Evolutionary conservation across 371 early-diverging fungal species (phyloP).

Genomic region (Ordospora pajunii): DNA sequence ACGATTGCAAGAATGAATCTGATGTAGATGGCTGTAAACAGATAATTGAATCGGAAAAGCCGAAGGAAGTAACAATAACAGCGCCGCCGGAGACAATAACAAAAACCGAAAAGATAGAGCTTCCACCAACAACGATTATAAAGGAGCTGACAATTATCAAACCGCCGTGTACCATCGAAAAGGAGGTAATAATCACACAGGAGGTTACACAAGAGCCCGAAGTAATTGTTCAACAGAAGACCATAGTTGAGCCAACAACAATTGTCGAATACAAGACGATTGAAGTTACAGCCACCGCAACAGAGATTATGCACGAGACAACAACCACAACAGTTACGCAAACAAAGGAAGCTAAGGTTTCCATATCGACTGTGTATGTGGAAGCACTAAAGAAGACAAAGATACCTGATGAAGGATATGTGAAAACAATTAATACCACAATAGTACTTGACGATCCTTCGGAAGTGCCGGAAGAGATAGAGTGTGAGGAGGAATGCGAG

Average conservation of each 20-base stretch:
- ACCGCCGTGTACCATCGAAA: background rate
- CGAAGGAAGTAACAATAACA: background rate
- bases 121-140: constrained; percentile 7
- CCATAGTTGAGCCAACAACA: background rate
- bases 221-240: background rate
- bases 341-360: background rate
- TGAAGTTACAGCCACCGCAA: constrained; percentile 7
- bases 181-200: background rate
- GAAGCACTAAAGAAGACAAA: background rate
- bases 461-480: constrained; percentile 18
- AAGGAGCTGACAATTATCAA: constrained; percentile 16
- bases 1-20: background rate
- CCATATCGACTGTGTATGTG: background rate
- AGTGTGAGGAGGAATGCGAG: constrained; percentile 41
- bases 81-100: background rate
- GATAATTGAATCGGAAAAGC: background rate
- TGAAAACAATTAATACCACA: constrained; percentile 22
- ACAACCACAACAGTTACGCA: background rate
- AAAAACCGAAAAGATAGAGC: background rate
- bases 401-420: background rate
- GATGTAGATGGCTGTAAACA: background rate
- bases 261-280: constrained; percentile 16
- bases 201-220: background rate
- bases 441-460: constrained; percentile 13
- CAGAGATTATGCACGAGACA: background rate